phyloP scores from a whole-genome alignment of 2,329 filamentous ascomycete species.

The Alternaria ethzedia region DNA sequence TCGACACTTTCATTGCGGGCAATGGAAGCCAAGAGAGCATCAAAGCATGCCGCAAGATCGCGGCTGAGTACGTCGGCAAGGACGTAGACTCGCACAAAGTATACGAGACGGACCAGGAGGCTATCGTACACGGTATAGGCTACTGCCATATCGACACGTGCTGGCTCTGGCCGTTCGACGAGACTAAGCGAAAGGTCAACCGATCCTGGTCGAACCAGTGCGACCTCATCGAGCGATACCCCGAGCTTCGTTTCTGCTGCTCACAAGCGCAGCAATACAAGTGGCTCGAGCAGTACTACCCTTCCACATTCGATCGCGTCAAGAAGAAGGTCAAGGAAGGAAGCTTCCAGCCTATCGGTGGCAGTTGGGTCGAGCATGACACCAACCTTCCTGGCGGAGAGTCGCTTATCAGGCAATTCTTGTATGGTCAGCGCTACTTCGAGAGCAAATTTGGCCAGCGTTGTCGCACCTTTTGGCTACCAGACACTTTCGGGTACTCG shows the following conservation, averaged over 20 bases:
- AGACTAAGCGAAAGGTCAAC: slow-evolving; percentile 95
- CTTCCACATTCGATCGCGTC: slow-evolving; percentile 85
- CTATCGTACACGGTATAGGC: slow-evolving; percentile 86
- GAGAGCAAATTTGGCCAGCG: slow-evolving; percentile 90
- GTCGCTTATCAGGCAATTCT: slow-evolving; percentile 89
- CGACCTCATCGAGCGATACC: slow-evolving; percentile 91
- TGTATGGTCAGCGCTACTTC: slow-evolving; percentile 95
- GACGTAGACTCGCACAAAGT: slow-evolving; percentile 79
- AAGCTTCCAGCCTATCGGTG: slow-evolving; percentile 91
- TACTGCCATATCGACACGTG: slow-evolving; percentile 98
- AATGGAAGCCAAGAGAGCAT: slow-evolving; percentile 76
- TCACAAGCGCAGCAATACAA: slow-evolving; percentile 98
- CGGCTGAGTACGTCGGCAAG: slow-evolving; percentile 79
- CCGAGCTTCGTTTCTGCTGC: slow-evolving; percentile 89
- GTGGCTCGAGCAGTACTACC: slow-evolving; percentile 91
- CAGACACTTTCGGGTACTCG: slow-evolving; percentile 97
- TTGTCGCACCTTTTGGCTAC: slow-evolving; percentile 93
- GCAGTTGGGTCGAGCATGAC: slow-evolving; percentile 98
- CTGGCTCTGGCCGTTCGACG: slow-evolving; percentile 98
- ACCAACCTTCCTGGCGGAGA: slow-evolving; percentile 97
- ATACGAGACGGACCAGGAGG: slow-evolving; percentile 75
- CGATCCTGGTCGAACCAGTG: slow-evolving; percentile 98
- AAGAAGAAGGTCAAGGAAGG: slow-evolving; percentile 90
- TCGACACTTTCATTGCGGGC: slow-evolving; percentile 85
- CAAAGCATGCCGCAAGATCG: slow-evolving; percentile 79